Evolutionary conservation across 805 yeast species (phyloP).

Genomic region (Yarrowia deformans): DNA sequence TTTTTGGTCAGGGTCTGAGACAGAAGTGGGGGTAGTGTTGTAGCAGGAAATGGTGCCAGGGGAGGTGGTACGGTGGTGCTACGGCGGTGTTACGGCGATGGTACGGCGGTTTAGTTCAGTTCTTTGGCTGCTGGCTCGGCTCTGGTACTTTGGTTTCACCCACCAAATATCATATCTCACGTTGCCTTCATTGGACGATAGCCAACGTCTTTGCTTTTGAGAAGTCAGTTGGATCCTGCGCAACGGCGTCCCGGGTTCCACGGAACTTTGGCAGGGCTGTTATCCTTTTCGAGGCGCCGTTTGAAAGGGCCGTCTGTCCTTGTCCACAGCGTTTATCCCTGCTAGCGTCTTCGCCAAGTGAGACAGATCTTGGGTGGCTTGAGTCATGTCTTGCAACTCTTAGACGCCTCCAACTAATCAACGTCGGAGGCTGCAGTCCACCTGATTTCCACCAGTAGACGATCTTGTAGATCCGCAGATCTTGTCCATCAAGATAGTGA

Average conservation of each 20-base stretch:
- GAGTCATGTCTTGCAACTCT: not conserved
- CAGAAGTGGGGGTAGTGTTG: not conserved
- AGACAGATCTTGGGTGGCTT: not conserved
- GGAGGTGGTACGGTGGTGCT: too few relatives aligned
- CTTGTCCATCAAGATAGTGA: not conserved
- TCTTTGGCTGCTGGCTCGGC: too few relatives aligned
- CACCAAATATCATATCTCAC: too few relatives aligned
- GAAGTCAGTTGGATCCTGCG: too few relatives aligned
- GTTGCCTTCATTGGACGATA: not conserved
- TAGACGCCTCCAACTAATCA: not conserved
- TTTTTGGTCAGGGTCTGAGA: not conserved
- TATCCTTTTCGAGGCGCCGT: too few relatives aligned
- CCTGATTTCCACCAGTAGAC: not conserved
- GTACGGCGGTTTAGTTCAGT: too few relatives aligned
- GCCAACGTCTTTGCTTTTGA: too few relatives aligned
- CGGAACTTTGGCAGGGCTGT: not conserved
- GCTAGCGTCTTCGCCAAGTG: not conserved
- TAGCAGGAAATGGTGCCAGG: too few relatives aligned
- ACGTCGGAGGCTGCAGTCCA: slow-evolving; percentile 10
- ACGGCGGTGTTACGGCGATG: too few relatives aligned
- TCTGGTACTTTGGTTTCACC: too few relatives aligned
- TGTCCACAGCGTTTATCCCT: too few relatives aligned
- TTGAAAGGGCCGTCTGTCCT: too few relatives aligned
- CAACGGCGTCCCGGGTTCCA: not conserved
- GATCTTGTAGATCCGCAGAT: not conserved